phyloP scores from a whole-genome alignment of 2,329 filamentous ascomycete genomes.

The Neonectria sp. region DNA sequence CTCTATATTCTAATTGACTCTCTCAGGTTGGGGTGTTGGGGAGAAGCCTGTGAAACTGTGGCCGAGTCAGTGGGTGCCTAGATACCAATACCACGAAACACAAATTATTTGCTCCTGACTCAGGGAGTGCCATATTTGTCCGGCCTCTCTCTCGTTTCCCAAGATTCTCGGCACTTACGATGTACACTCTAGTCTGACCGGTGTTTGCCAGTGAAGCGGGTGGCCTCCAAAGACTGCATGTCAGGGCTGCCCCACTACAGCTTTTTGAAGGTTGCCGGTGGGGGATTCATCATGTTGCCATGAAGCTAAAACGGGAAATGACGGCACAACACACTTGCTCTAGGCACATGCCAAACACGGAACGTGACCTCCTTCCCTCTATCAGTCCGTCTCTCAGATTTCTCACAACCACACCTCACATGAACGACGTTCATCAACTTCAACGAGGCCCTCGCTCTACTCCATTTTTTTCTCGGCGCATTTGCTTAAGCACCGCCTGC shows the following conservation, averaged over 20 bases:
- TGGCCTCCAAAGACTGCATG: neutral
- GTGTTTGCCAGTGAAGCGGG: neutral
- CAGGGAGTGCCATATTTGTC: too few relatives aligned
- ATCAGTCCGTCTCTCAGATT: neutral
- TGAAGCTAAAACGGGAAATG: neutral
- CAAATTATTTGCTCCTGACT: neutral
- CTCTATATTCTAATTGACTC: neutral
- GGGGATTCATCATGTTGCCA: neutral
- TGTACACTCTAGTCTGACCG: neutral
- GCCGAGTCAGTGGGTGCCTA: too few relatives aligned
- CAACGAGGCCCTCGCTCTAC: neutral
- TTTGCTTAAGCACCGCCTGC: neutral
- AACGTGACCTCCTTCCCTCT: constrained; percentile 21
- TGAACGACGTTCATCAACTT: neutral
- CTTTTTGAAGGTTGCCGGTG: neutral
- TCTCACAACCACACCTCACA: neutral
- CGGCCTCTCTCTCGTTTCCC: too few relatives aligned
- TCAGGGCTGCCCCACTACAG: neutral
- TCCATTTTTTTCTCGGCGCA: neutral
- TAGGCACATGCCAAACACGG: constrained; percentile 30
- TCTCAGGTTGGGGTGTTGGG: neutral
- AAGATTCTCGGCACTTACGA: too few relatives aligned
- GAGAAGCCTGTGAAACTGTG: neutral
- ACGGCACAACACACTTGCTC: neutral
- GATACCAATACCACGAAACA: neutral